Evolutionary conservation across 352 stramenopile genomes (phyloP).

Genomic region (Stramenopiles sp.): DNA sequence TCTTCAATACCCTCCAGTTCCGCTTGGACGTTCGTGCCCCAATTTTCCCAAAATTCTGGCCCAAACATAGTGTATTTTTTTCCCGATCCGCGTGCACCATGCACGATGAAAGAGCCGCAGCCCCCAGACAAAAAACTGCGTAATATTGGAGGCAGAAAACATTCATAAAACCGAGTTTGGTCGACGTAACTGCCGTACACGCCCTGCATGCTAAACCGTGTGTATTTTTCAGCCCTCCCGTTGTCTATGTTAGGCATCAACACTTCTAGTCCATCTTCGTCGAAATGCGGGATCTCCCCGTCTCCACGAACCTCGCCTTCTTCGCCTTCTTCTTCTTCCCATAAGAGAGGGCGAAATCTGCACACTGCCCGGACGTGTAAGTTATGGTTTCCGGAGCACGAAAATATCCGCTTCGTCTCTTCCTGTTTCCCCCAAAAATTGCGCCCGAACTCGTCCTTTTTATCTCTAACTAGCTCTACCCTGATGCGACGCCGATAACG

Average conservation of each 20-base stretch:
- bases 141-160: neutral
- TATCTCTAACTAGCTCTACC: neutral
- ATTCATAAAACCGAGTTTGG: neutral
- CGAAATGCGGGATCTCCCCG: neutral
- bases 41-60: neutral
- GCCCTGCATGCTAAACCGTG: neutral
- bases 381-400: neutral
- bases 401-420: neutral
- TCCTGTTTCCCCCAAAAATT: neutral
- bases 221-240: neutral
- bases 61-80: neutral
- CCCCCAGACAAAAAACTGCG: neutral
- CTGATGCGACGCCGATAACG: neutral
- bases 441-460: neutral
- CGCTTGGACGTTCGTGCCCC: neutral
- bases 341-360: neutral
- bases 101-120: neutral
- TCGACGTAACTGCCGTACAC: neutral
- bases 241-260: neutral
- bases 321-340: neutral
- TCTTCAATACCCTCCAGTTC: neutral
- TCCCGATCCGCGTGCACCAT: neutral
- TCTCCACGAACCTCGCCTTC: too few species aligned
- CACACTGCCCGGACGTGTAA: neutral
- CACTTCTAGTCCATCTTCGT: conserved; percentile 3